phyloP scores from a whole-genome alignment of 495 filamentous ascomycete genomes.

The Neurospora tetrasperma region DNA sequence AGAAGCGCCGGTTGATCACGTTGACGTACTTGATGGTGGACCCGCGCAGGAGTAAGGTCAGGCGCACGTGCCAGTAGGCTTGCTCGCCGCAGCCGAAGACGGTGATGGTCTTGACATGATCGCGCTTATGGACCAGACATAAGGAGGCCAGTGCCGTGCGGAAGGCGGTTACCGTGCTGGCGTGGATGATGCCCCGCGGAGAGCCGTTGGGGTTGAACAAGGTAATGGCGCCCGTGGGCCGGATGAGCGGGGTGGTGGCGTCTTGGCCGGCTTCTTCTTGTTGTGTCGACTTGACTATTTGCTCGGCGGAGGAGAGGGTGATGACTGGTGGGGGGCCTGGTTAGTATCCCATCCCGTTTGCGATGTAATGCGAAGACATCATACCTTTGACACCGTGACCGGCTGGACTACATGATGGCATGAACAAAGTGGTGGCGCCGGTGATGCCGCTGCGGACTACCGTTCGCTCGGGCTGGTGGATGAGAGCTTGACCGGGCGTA shows the following conservation, averaged over 20 bases:
- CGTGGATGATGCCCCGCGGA: conserved; percentile 72
- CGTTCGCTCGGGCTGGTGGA: conserved; percentile 69
- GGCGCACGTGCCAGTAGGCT: conserved; percentile 87
- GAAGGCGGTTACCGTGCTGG: conserved; percentile 81
- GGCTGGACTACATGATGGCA: conserved; percentile 57
- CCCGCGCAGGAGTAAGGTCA: conserved; percentile 65
- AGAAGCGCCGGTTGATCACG: conserved; percentile 61
- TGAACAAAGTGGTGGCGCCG: conserved; percentile 79
- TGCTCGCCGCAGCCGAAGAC: conserved; percentile 89
- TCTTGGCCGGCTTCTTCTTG: conserved; percentile 8
- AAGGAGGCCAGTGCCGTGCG: conserved; percentile 78
- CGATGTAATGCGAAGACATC: conserved; percentile 3
- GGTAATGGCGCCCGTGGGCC: conserved; percentile 68
- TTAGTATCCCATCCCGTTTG: neutral
- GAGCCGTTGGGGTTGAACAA: conserved; percentile 54
- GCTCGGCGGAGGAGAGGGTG: conserved; percentile 22
- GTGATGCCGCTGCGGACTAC: conserved; percentile 52
- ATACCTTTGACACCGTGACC: conserved; percentile 43
- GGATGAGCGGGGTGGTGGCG: conserved; percentile 32
- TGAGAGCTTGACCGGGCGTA: conserved; percentile 30
- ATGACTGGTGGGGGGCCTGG: conserved; percentile 18
- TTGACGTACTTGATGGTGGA: conserved; percentile 63
- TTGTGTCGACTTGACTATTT: neutral
- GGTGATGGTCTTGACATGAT: conserved; percentile 56
- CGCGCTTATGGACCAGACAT: conserved; percentile 62